Base-by-base conservation (phyloP, 192 early-diverging fungal species). In the Fimicolochytrium jonesii region DNA sequence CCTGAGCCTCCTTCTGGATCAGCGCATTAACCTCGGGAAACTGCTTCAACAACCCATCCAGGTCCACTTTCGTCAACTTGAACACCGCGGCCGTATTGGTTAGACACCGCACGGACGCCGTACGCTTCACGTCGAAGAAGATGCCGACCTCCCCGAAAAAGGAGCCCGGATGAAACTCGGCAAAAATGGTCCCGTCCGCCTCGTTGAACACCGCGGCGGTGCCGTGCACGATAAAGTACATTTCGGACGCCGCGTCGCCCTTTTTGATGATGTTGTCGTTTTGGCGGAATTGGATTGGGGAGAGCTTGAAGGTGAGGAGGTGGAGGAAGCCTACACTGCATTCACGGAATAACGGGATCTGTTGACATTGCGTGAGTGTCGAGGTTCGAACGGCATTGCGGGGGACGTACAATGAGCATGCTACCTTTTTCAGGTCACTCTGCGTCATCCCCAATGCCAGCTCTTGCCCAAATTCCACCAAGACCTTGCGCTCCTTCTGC, bases 91-190 rank as follows among this genome's bases (percentile, higher is more conserved):
- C 65, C 22, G 60, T 56, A 48, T 23, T 51, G 4, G 56, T 51
- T 10, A 59, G 45, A 31, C 72, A 74, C 22, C 75, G 61, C 11
- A 82, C 79, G 23, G 73, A 71, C n/a, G 79, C 80, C 11, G 80
- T 82, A 13, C 80, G 52, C 55, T 71, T 67, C 2, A 75, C 34
- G 34, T 82, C 47, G 43, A 78, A 72, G 51, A 81, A 70, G 6
- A 81, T 39, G 11, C 75, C 78, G 36, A 81, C 78, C 63, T 81
- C 79, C 1, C 79, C 79, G 48, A 81, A 81, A 45, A 81, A 81
- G 4, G 72, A 70, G 0, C 78, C 78, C 13, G 79, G 71, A 25
- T 67, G 60, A 39, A 81, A 81, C 32, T 80, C 60, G 15, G 78
- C 79, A 64, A 69, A 81, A 0, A 71, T 66, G 15, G 37, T 34